phyloP scores from a whole-genome alignment of 306 rosid genomes.

The Sesbania bispinosa region DNA sequence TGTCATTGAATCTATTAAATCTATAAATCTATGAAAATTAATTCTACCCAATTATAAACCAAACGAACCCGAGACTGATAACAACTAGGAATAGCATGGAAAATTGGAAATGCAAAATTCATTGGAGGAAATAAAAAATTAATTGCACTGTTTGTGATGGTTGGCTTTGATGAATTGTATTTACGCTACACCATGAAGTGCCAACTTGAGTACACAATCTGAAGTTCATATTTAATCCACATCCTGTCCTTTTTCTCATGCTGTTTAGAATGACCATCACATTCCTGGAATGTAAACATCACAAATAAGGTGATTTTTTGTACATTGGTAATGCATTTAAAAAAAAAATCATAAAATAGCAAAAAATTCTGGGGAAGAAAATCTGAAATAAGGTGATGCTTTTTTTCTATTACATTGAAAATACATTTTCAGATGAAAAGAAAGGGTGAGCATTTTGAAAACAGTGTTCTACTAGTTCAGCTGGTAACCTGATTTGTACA shows the following conservation, averaged over 20 bases:
- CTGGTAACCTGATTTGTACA: slow-evolving; percentile 5
- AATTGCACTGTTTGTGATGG: not conserved
- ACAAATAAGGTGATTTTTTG: not conserved
- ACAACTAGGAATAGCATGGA: too few relatives aligned
- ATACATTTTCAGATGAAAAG: not conserved
- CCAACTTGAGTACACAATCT: not conserved
- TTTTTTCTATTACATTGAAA: not conserved
- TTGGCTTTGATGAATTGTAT: not conserved
- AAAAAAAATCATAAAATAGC: too few relatives aligned
- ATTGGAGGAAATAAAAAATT: too few relatives aligned
- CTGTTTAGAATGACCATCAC: not conserved
- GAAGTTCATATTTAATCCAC: not conserved
- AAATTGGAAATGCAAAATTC: too few relatives aligned
- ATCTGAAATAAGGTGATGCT: not conserved
- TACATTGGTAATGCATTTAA: too few relatives aligned
- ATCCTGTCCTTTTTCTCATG: not conserved
- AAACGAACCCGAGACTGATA: too few relatives aligned
- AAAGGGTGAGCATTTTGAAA: not conserved
- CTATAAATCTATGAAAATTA: too few relatives aligned
- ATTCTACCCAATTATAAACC: too few relatives aligned
- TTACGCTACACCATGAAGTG: not conserved
- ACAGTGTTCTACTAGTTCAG: not conserved
- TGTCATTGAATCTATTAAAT: too few relatives aligned
- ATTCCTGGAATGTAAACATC: not conserved
- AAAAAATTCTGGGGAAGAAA: not conserved